phyloP scores from a whole-genome alignment of 2,329 filamentous ascomycete genomes.

The Claviceps maximensis region DNA sequence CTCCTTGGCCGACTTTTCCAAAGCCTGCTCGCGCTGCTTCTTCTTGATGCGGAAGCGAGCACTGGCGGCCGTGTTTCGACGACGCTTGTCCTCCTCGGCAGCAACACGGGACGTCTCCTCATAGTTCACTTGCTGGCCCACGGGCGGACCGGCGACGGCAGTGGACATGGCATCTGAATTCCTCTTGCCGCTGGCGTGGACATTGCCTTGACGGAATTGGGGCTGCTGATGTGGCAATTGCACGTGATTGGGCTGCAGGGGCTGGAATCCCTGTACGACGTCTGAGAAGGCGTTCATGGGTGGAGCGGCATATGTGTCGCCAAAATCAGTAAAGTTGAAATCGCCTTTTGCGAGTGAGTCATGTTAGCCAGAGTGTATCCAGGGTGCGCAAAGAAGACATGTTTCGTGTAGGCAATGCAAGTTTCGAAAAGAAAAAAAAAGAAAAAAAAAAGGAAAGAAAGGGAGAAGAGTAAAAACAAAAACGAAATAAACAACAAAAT shows the following conservation, averaged over 20 bases:
- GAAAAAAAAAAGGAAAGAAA: not conserved
- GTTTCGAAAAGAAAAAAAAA: not conserved
- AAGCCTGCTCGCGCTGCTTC: slow-evolving; percentile 83
- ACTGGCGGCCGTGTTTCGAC: slow-evolving; percentile 77
- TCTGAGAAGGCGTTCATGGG: slow-evolving; percentile 29
- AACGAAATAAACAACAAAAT: not conserved
- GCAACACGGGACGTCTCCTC: slow-evolving; percentile 61
- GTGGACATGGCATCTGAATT: slow-evolving; percentile 29
- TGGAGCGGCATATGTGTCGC: slow-evolving; percentile 36
- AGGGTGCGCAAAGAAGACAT: not conserved
- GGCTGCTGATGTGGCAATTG: slow-evolving; percentile 23
- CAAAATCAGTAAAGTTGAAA: slow-evolving; percentile 43
- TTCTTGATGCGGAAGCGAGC: slow-evolving; percentile 90
- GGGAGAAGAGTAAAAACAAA: not conserved
- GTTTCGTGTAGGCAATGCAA: too few relatives aligned
- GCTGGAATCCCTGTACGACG: slow-evolving; percentile 28
- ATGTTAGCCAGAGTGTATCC: slow-evolving; percentile 3
- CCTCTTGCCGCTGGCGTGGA: slow-evolving; percentile 29
- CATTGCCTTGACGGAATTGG: slow-evolving; percentile 18
- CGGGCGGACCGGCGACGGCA: slow-evolving; percentile 8
- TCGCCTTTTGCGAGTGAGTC: slow-evolving; percentile 37
- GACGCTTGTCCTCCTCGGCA: slow-evolving; percentile 81
- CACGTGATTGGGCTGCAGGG: slow-evolving; percentile 39
- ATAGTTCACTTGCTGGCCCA: slow-evolving; percentile 36
- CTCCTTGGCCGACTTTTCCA: slow-evolving; percentile 71